Percentiles rank a stretch among this genome's conserved stretches.
These are phyloP conservation scores for Myxozyma kluyveri DNA, from an alignment of 805 yeast species.

Conservation along the genomic window DNA sequence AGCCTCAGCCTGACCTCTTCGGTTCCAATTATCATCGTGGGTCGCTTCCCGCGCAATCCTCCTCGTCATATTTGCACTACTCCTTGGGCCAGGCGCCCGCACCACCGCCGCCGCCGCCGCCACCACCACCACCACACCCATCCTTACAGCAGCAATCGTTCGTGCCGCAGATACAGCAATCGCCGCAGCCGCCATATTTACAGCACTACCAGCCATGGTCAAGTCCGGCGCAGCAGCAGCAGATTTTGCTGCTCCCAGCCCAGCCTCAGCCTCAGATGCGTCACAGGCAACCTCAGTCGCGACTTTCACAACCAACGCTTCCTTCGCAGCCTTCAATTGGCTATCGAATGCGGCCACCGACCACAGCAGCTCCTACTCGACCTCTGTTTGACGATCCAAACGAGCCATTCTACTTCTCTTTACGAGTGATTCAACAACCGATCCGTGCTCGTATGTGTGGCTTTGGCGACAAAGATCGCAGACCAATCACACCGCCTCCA, in stretches of 20 bases:
- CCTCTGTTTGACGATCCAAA: conserved; percentile 12
- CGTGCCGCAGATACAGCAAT: conserved; percentile 4
- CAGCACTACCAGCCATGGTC: conserved; percentile 1
- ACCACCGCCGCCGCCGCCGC: conserved; percentile 9
- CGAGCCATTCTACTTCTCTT: conserved; percentile 30
- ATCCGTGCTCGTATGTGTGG: conserved; percentile 50
- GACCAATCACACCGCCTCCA: conserved; percentile 38
- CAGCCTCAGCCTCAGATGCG: conserved; percentile 1
- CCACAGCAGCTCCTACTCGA: background rate
- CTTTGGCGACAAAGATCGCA: conserved; percentile 43
- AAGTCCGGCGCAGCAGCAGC: conserved; percentile 4
- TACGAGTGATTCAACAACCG: conserved; percentile 45
- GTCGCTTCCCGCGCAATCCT: too few relatives aligned
- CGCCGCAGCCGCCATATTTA: conserved; percentile 2
- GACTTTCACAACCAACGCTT: conserved; percentile 3
- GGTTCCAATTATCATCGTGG: too few relatives aligned
- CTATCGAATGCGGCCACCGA: background rate
- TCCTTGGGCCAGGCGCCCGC: conserved; percentile 4
- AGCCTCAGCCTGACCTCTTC: too few relatives aligned
- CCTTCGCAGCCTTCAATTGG: background rate
- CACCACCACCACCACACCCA: too few relatives aligned
- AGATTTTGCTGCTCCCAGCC: background rate
- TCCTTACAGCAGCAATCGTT: too few relatives aligned
- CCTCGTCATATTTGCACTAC: too few relatives aligned
- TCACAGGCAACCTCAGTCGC: conserved; percentile 1